Evolutionary conservation across 164 flowering plant species (phyloP), one percentile per base, ranked within the genome.

Genomic region (Taxillus chinensis): DNA sequence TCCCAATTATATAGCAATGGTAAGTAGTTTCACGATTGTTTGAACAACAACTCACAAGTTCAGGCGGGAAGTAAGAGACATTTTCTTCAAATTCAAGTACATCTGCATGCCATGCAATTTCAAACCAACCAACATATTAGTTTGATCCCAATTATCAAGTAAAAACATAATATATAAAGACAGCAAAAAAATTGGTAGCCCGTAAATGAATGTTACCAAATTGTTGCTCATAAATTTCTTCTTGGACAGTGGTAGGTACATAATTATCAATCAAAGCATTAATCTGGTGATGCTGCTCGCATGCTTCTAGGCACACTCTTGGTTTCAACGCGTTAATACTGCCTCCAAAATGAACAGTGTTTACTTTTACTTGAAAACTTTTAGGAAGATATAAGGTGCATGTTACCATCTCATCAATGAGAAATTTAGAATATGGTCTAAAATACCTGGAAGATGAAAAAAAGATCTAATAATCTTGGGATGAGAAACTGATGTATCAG

Each of bases 191-290:
- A 6, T 43, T 9, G 10, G 46, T 43, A 9, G 8, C 46, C 8
- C 12, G 41, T 41, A 55, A 7, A 60, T 52, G 15, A 54, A 17
- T 7, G 8, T 59, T 80, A 91, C 96, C 89, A 52, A n/a, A 8
- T 64, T 79, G 78, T 48, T 72, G 67, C 10, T 60, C 62, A 48
- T n/a, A 68, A 9, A 62, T 69, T 69, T 78, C 83, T 64, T 81
- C 85, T 50, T 64, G 66, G 11, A 80, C 82, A 52, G 77, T 67
- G 57, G 79, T 80, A 6, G 96, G 98, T 49, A 92, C 78, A 64
- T 89, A 83, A 71, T 80, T 69, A 69, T 92, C 95, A 8, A 87
- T 82, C 57, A 92, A 71, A 65, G 90, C 89, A 41, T 95, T 95
- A 46, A 79, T 59, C 59, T 73, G 13, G 70, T 89, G 95, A 55